phyloP scores from a whole-genome alignment of 768 basidiomycete species.

The Suillus subalutaceus region DNA sequence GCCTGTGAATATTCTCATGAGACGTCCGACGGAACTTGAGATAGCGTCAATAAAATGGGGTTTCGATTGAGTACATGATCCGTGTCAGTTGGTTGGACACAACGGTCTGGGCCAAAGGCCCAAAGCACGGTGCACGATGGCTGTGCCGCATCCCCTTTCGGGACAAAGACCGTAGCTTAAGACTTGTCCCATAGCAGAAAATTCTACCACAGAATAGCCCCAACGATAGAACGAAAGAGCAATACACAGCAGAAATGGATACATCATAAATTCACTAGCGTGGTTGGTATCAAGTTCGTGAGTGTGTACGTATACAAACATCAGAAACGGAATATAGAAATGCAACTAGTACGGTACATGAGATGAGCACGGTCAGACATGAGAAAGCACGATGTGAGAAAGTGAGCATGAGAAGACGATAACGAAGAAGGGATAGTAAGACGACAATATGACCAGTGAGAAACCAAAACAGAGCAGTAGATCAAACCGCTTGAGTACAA shows the following conservation, averaged over 20 bases:
- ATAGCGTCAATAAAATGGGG: neutral
- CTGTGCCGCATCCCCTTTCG: neutral
- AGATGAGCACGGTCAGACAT: neutral
- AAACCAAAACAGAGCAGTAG: neutral
- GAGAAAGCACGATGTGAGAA: neutral
- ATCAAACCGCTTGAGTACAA: neutral
- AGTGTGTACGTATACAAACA: constrained; percentile 4
- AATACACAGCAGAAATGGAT: neutral
- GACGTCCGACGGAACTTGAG: neutral
- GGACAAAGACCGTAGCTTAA: neutral
- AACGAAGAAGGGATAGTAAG: neutral
- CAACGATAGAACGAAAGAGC: neutral
- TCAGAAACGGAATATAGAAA: constrained; percentile 3
- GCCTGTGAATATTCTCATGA: neutral
- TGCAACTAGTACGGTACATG: constrained; percentile 9
- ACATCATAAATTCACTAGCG: constrained; percentile 7
- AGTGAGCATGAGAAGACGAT: neutral
- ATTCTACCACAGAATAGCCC: neutral
- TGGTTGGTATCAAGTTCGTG: constrained; percentile 8
- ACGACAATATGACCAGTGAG: neutral
- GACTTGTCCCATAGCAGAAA: neutral
- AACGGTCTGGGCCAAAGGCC: neutral
- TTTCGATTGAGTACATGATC: neutral
- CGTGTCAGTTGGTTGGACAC: neutral
- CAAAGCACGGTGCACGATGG: neutral